Evolutionary conservation across 1,284 basidiomycete species (phyloP).

Genomic region (Cryptococcus neoformans): DNA sequence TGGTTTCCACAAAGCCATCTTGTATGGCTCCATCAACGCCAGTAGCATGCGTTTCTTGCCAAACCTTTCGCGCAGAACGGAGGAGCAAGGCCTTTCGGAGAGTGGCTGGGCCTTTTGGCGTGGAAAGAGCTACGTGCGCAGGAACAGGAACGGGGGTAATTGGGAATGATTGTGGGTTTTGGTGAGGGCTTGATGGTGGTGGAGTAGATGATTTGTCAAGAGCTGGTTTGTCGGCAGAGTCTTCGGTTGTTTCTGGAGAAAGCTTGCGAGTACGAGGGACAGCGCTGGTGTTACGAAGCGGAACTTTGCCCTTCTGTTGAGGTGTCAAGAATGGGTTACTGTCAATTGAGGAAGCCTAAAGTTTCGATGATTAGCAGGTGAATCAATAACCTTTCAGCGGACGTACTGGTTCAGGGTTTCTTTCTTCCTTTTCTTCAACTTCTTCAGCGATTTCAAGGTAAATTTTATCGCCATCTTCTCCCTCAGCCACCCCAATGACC

Average conservation of each 20-base stretch:
- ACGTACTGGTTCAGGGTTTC: too few relatives aligned
- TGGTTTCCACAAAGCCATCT: constrained; percentile 26
- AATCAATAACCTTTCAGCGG: neutral
- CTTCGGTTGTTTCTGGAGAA: neutral
- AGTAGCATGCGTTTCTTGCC: constrained; percentile 31
- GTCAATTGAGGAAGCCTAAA: constrained; percentile 16
- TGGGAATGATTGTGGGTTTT: neutral
- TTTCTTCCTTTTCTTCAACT: constrained; percentile 1
- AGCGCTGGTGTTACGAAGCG: constrained; percentile 27
- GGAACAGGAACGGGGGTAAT: constrained; percentile 15
- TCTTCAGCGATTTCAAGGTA: constrained; percentile 37
- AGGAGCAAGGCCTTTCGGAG: constrained; percentile 42
- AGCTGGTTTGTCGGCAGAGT: neutral
- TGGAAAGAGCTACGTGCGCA: constrained; percentile 29
- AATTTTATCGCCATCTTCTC: constrained; percentile 41
- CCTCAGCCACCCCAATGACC: constrained; percentile 28
- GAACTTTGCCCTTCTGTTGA: constrained; percentile 21
- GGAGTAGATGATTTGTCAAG: neutral
- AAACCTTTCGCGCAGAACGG: constrained; percentile 41
- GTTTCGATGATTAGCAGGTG: neutral
- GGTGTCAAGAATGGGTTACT: constrained; percentile 34
- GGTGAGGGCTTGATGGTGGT: neutral
- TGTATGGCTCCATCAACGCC: constrained; percentile 38
- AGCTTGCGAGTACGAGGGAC: constrained; percentile 26
- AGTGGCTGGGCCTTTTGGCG: constrained; percentile 33